These are phyloP conservation scores for Saccharomyces hybrid DNA, from an alignment of 1,139 yeast genomes.

Conservation along the genomic window DNA sequence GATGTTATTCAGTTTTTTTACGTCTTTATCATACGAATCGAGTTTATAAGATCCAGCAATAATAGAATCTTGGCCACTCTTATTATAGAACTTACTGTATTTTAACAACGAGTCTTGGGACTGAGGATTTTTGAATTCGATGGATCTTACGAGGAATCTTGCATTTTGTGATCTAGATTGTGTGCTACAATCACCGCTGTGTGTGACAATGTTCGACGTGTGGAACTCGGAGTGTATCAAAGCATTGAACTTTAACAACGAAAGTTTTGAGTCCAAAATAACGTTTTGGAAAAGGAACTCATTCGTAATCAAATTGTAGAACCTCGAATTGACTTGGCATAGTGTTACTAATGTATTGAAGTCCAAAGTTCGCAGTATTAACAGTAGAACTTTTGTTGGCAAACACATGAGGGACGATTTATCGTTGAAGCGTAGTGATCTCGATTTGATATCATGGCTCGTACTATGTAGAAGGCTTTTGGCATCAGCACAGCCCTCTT, in stretches of 20 bases:
- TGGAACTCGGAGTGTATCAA: slow-evolving; percentile 26
- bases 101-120: slow-evolving; percentile 30
- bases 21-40: slow-evolving; percentile 5
- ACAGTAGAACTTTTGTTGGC: slow-evolving; percentile 17
- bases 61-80: slow-evolving; percentile 10
- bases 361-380: slow-evolving; percentile 20
- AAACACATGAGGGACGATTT: slow-evolving; percentile 5
- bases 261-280: slow-evolving; percentile 17
- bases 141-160: slow-evolving; percentile 22
- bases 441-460: not conserved
- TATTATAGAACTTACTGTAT: slow-evolving; percentile 24
- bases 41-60: slow-evolving; percentile 26
- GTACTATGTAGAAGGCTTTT: not conserved
- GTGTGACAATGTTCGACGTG: slow-evolving; percentile 13
- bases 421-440: not conserved
- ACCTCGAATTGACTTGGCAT: slow-evolving; percentile 19
- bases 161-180: slow-evolving; percentile 15
- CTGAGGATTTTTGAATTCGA: slow-evolving; percentile 28
- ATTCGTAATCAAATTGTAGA: slow-evolving; percentile 21
- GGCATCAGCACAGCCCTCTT: not conserved
- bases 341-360: slow-evolving; percentile 16
- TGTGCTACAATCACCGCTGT: not conserved
- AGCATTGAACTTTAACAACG: slow-evolving; percentile 26
- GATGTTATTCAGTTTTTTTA: slow-evolving; percentile 1
- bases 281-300: slow-evolving; percentile 23